Percentiles rank a stretch among this genome's conserved stretches.
These are phyloP conservation scores for Colletotrichum melonis DNA, from an alignment of 2,329 filamentous ascomycete genomes.

Conservation along the genomic window DNA sequence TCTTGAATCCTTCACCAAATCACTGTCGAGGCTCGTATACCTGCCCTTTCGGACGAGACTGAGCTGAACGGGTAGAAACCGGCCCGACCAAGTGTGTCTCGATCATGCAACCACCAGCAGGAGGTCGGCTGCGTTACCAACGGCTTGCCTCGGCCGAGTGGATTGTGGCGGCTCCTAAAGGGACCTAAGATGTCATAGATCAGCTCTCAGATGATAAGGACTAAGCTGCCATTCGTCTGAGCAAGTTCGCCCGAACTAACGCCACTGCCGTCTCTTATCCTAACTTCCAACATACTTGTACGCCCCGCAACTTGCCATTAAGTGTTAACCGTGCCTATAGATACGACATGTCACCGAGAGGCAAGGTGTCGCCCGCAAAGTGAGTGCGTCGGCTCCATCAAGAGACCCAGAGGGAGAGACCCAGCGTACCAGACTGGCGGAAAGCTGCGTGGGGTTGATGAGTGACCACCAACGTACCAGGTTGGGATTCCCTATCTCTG, in stretches of 20 bases:
- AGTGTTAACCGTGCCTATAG: neutral
- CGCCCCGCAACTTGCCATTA: neutral
- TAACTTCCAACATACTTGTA: neutral
- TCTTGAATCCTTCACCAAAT: neutral
- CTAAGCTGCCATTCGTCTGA: neutral
- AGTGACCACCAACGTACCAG: neutral
- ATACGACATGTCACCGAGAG: conserved; percentile 1
- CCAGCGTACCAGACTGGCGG: neutral
- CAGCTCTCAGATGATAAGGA: neutral
- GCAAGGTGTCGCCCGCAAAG: conserved; percentile 6
- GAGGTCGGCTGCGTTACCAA: neutral
- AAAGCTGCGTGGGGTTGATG: neutral
- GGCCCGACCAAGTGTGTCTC: no score
- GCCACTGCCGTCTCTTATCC: neutral
- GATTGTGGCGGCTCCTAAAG: neutral
- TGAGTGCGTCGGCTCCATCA: conserved; percentile 2
- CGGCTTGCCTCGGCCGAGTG: neutral
- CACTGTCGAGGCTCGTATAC: neutral
- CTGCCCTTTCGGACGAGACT: neutral
- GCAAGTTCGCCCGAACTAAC: neutral
- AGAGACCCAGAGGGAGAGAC: neutral
- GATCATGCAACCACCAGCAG: neutral
- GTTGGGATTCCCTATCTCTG: neutral
- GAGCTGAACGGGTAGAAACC: neutral
- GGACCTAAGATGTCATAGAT: neutral